Conservation (phyloP, 257 asterid species). For the Ocimum tenuiflorum region DNA sequence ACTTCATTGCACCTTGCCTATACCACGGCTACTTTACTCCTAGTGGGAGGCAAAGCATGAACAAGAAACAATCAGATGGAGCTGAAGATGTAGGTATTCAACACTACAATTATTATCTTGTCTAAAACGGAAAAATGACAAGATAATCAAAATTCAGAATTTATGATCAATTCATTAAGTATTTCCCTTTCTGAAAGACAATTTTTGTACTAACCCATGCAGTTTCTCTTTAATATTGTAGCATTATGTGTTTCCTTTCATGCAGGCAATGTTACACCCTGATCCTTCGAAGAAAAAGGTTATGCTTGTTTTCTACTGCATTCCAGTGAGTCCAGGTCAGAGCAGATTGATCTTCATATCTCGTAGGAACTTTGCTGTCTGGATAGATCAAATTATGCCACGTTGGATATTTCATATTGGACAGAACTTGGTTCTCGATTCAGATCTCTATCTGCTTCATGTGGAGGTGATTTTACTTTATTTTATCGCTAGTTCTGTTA, state of each 20-base stretch:
- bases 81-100: conserved; percentile 33
- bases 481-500: neutral
- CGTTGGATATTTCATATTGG: conserved; percentile 69
- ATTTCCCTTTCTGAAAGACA: too few relatives aligned
- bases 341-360: conserved; percentile 67
- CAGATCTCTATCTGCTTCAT: conserved; percentile 82
- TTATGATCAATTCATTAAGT: too few relatives aligned
- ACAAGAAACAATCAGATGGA: conserved; percentile 33
- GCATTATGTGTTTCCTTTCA: conserved; percentile 8
- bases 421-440: conserved; percentile 72
- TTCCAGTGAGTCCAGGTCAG: conserved; percentile 82
- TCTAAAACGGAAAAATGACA: too few relatives aligned
- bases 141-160: too few relatives aligned
- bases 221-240: neutral
- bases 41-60: conserved; percentile 30
- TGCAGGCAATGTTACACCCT: conserved; percentile 38
- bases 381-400: conserved; percentile 54
- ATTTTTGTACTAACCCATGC: neutral
- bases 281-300: conserved; percentile 27
- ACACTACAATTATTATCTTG: too few relatives aligned
- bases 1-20: conserved; percentile 61
- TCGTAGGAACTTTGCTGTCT: conserved; percentile 70
- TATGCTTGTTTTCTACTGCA: conserved; percentile 50
- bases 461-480: conserved; percentile 44
- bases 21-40: conserved; percentile 39